Evolutionary conservation across 345 rosid genomes (phyloP).

Genomic region (Gossypium sturtianum): DNA sequence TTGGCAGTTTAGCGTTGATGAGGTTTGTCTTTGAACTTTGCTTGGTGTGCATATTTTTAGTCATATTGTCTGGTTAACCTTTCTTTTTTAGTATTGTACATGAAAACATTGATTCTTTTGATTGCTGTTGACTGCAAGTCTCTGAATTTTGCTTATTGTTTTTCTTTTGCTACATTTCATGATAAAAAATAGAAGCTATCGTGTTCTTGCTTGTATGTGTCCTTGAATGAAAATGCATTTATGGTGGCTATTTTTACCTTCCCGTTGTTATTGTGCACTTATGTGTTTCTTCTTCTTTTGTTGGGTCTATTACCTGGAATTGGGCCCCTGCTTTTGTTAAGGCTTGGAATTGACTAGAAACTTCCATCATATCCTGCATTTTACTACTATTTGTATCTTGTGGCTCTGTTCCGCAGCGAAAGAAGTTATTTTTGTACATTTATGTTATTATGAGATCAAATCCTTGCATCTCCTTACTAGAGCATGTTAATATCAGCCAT

Average conservation of each 20-base stretch:
- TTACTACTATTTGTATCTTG: not conserved
- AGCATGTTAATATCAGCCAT: not conserved
- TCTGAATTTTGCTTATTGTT: not conserved
- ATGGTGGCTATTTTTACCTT: not conserved
- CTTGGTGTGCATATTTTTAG: not conserved
- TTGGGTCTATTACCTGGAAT: slow-evolving; percentile 1
- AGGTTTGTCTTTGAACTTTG: slow-evolving; percentile 42
- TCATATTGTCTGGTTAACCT: not conserved
- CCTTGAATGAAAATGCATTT: not conserved
- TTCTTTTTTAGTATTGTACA: not conserved
- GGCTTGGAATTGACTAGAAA: not conserved
- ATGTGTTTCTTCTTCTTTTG: not conserved
- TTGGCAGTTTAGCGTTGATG: slow-evolving; percentile 70
- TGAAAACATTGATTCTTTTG: slow-evolving; percentile 6
- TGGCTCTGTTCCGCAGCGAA: not conserved
- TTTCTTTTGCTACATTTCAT: not conserved
- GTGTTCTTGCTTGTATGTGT: not conserved
- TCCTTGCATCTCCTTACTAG: not conserved
- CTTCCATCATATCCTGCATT: not conserved
- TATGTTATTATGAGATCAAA: not conserved
- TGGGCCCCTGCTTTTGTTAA: not conserved
- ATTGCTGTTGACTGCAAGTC: not conserved
- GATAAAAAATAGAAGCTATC: not conserved
- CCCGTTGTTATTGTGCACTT: not conserved
- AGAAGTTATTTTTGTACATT: not conserved